Conservation (phyloP, 495 filamentous ascomycete species). For the Aspergillus affinis region DNA sequence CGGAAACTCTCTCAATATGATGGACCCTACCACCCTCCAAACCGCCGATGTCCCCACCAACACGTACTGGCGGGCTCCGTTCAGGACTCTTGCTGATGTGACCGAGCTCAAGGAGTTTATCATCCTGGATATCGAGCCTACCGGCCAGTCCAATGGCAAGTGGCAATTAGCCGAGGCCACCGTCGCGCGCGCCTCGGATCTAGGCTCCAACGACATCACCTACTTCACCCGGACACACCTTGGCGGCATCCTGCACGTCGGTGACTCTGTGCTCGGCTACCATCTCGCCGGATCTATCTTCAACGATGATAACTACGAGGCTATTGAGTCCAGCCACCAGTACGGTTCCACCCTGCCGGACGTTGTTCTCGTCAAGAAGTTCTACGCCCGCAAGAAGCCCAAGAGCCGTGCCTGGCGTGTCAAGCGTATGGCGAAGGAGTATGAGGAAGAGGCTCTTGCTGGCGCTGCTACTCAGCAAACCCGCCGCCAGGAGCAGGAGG, state of each 20-base stretch:
- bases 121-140: constrained; percentile 88
- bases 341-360: constrained; percentile 81
- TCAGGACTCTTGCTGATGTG: constrained; percentile 77
- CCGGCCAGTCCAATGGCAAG: constrained; percentile 72
- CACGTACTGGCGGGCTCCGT: constrained; percentile 86
- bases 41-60: constrained; percentile 77
- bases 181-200: constrained; percentile 81
- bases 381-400: constrained; percentile 62
- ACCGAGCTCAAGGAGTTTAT: constrained; percentile 88
- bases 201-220: constrained; percentile 81
- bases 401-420: constrained; percentile 64
- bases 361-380: constrained; percentile 93
- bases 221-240: constrained; percentile 91
- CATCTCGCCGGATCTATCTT: constrained; percentile 83
- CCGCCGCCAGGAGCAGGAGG: constrained; percentile 53
- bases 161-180: constrained; percentile 83
- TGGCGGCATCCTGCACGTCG: constrained; percentile 79
- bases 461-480: constrained; percentile 31
- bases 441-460: constrained; percentile 61
- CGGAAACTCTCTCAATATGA: constrained; percentile 82
- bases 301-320: constrained; percentile 83
- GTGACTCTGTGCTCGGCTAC: constrained; percentile 92
- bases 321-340: constrained; percentile 65
- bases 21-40: constrained; percentile 90
- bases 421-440: constrained; percentile 87